Evolutionary conservation across 2,329 filamentous ascomycete species (phyloP), one percentile per base, ranked within the genome.

Genomic region (Colletotrichum eleusines): DNA sequence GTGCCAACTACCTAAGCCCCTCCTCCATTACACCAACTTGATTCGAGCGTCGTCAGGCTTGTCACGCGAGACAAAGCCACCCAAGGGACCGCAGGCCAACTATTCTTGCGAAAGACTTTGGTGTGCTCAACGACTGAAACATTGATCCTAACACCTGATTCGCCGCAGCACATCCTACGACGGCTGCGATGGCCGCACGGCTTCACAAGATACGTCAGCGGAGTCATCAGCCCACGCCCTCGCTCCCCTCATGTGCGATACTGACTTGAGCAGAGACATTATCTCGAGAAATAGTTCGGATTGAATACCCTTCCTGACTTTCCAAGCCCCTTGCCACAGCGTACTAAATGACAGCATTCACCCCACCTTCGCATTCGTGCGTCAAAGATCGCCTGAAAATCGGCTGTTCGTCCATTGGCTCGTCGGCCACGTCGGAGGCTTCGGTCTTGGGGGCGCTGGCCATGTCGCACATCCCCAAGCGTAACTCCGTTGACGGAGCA

Each of bases 391-490:
- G 61, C 48, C 69, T 69, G 69, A 71, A 69, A 31, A 63, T 71
- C 69, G 69, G 69, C 38, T 28, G 69, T 38, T 7, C 51, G 35
- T 57, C 46, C 59, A 69, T 69, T 71, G 69, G 64, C 53, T 63
- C 38, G 35, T 71, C 69, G 64, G 69, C 59, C 64, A 71, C 63
- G 50, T 71, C 64, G 69, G 69, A 55, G 64, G 63, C 31, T 31
- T 71, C 68, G 64, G 68, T 63, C 59, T 33, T 46, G 44, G 64
- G n/a, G 44, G 31, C 64, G 51, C 42, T 69, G 68, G 42, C 58
- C 68, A 58, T 71, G 69, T 59, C 69, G 69, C 69, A 71, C 64
- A 71, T 71, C 69, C 69, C 69, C 69, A 71, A 71, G 69, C 64
- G 53, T 31, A 63, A 63, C 69, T 71, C 69, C 69, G 69, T 63